Evolutionary conservation across 805 yeast genomes (phyloP).

Genomic region (Lipomyces starkeyi): DNA sequence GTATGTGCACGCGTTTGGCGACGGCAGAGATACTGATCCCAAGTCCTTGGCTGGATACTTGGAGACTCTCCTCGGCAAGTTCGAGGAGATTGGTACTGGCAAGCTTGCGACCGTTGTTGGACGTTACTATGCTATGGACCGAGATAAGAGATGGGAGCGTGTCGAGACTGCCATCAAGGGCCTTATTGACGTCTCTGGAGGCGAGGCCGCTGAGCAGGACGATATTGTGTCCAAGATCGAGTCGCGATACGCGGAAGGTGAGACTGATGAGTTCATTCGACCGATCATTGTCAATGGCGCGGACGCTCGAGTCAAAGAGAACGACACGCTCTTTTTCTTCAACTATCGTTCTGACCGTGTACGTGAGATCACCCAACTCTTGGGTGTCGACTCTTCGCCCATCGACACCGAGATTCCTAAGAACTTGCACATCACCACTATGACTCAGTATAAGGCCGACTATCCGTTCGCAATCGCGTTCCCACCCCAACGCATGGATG

Average conservation of each 20-base stretch:
- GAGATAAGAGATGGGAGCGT: conserved; percentile 40
- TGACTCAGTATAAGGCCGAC: conserved; percentile 42
- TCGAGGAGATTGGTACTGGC: conserved; percentile 38
- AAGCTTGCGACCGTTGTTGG: conserved; percentile 40
- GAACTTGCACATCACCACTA: conserved; percentile 38
- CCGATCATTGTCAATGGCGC: conserved; percentile 37
- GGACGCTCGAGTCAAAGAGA: conserved; percentile 36
- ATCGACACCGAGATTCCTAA: conserved; percentile 37
- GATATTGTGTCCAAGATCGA: conserved; percentile 32
- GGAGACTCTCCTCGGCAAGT: conserved; percentile 35
- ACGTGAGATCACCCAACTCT: conserved; percentile 40
- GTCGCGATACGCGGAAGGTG: conserved; percentile 36
- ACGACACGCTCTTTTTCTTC: conserved; percentile 39
- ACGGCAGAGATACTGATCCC: conserved; percentile 40
- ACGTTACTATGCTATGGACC: conserved; percentile 41
- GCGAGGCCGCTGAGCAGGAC: conserved; percentile 29
- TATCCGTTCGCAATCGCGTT: conserved; percentile 39
- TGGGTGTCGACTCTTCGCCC: conserved; percentile 41
- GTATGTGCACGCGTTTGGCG: conserved; percentile 39
- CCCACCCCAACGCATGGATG: conserved; percentile 41
- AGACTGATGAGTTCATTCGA: conserved; percentile 39
- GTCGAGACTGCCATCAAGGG: conserved; percentile 39
- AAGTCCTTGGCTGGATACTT: conserved; percentile 35
- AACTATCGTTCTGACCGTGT: conserved; percentile 41
- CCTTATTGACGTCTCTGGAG: conserved; percentile 30